A percentile compares a stretch with the other conserved stretches of the same genome.
Conservation (phyloP, 495 filamentous ascomycete species). For the Trichoderma reesei region DNA sequence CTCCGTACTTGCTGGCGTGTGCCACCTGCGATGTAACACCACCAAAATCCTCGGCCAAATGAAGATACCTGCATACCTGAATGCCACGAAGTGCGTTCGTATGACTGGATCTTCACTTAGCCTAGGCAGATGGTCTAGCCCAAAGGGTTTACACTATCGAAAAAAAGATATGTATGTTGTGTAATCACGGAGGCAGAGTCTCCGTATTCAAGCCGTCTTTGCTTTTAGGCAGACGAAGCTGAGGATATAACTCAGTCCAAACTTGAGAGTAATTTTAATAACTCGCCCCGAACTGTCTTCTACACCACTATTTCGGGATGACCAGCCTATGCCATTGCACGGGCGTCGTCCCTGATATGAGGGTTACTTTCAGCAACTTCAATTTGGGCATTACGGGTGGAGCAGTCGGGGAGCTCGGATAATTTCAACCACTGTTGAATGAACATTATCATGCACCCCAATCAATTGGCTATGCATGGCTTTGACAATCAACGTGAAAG, state of each 20-base stretch:
- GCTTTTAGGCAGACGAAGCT: no score
- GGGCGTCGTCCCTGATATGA: no score
- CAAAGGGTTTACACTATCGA: not conserved
- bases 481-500: not conserved
- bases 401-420: conserved; percentile 1
- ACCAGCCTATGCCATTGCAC: no score
- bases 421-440: not conserved
- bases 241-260: no score
- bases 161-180: not conserved
- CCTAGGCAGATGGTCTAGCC: not conserved
- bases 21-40: conserved; percentile 1
- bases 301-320: no score
- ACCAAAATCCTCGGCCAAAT: not conserved
- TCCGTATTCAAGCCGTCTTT: no score
- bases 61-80: not conserved
- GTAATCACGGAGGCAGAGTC: no score
- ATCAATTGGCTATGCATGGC: not conserved
- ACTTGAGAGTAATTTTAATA: no score
- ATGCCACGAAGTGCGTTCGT: not conserved
- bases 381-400: not conserved
- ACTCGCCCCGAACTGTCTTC: no score
- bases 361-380: no score
- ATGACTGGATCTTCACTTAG: not conserved
- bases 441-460: no score
- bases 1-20: not conserved